Percentiles rank a stretch among this genome's conserved stretches.
phyloP scores from a whole-genome alignment of 1,284 basidiomycete species.

The Papiliotrema terrestris region DNA sequence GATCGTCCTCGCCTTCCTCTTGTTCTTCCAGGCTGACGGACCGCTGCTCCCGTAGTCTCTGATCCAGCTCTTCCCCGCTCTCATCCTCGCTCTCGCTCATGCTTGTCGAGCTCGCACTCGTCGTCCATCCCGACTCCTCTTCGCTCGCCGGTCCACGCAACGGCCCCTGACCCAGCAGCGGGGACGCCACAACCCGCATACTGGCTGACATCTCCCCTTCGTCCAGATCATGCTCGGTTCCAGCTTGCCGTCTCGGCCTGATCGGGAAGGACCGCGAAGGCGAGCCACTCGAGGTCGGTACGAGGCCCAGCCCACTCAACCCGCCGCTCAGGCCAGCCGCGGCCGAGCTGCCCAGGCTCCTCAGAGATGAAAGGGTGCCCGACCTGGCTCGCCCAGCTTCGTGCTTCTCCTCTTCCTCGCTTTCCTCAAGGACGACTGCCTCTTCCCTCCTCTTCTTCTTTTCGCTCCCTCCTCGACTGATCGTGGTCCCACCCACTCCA shows the following conservation, averaged over 20 bases:
- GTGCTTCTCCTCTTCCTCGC: constrained; percentile 9
- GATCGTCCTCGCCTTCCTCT: constrained; percentile 12
- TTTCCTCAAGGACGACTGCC: constrained; percentile 1
- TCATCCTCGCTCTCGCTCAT: constrained; percentile 8
- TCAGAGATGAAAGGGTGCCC: neutral
- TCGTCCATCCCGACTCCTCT: constrained; percentile 24
- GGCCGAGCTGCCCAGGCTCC: neutral
- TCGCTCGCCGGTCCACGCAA: constrained; percentile 2
- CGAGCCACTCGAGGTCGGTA: too few relatives aligned
- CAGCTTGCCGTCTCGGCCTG: neutral
- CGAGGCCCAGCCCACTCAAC: too few relatives aligned
- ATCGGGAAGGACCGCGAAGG: neutral
- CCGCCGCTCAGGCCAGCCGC: too few relatives aligned
- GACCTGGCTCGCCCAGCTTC: neutral
- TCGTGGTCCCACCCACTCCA: too few relatives aligned
- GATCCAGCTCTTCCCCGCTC: constrained; percentile 4
- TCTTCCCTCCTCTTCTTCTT: constrained; percentile 7
- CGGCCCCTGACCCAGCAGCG: constrained; percentile 4
- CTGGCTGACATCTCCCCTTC: constrained; percentile 7
- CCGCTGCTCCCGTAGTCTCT: neutral
- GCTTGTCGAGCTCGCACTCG: constrained; percentile 10
- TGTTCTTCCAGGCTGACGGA: constrained; percentile 4
- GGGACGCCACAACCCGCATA: constrained; percentile 11
- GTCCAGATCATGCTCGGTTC: neutral
- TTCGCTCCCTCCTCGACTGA: neutral